A percentile compares a stretch with the other conserved stretches of the same genome.
These are phyloP conservation scores for Pyracantha coccinea DNA, from an alignment of 331 rosid species.

Conservation along the genomic window DNA sequence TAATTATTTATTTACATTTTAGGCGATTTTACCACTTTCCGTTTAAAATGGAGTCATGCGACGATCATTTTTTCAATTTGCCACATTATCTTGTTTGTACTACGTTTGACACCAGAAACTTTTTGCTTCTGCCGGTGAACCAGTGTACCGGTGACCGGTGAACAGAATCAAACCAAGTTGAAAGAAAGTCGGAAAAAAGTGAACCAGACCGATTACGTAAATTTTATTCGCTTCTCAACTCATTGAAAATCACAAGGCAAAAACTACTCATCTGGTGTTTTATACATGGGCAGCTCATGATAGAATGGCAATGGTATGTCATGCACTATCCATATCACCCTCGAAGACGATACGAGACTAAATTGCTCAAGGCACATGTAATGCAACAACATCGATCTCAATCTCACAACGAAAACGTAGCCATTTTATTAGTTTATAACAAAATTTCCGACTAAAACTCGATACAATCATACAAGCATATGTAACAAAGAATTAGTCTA, in stretches of 20 bases:
- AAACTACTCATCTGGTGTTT: no score
- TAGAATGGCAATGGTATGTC: background rate
- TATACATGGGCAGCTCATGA: background rate
- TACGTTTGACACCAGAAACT: background rate
- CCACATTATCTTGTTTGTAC: background rate
- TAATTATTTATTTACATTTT: no score
- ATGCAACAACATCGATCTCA: background rate
- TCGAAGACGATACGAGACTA: background rate
- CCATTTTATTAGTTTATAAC: background rate
- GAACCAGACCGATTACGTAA: background rate
- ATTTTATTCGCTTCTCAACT: no score
- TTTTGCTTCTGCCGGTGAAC: background rate
- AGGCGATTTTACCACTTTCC: background rate
- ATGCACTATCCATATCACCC: background rate
- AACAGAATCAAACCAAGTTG: background rate
- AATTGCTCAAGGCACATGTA: background rate
- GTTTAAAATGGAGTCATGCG: background rate
- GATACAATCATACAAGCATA: background rate
- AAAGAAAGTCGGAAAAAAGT: no score
- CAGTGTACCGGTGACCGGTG: no score
- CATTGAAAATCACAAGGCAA: no score
- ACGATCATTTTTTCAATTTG: background rate
- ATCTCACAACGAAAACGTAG: background rate
- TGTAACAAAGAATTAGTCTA: constrained; percentile 8
- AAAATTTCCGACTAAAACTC: background rate